These are phyloP conservation scores for Coleophoma cylindrospora DNA, from an alignment of 2,329 filamentous ascomycete species.

Conservation along the genomic window DNA sequence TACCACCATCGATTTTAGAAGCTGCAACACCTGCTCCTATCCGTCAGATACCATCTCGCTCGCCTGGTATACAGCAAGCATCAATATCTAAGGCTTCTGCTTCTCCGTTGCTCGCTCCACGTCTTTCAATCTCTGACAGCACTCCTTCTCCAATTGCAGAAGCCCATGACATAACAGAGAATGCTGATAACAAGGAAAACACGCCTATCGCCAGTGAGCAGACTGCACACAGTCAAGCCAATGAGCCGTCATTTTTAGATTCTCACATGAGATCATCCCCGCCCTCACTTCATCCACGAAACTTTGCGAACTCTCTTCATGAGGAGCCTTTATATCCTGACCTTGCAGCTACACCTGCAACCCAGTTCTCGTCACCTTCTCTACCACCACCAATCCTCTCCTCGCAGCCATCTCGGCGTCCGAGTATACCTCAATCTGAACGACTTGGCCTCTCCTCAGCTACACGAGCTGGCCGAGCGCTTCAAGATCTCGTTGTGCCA, in stretches of 20 bases:
- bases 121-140: conserved; percentile 23
- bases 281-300: conserved; percentile 20
- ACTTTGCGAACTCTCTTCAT: conserved; percentile 22
- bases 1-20: conserved; percentile 2
- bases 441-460: conserved; percentile 21
- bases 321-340: conserved; percentile 18
- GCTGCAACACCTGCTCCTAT: conserved; percentile 2
- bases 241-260: conserved; percentile 11
- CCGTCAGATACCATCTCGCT: background rate
- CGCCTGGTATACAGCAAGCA: background rate
- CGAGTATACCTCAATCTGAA: conserved; percentile 5
- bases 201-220: too few relatives aligned
- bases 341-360: conserved; percentile 22
- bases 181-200: too few relatives aligned
- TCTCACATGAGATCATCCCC: conserved; percentile 25
- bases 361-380: conserved; percentile 26
- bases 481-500: conserved; percentile 25
- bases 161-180: background rate
- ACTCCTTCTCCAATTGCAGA: conserved; percentile 21
- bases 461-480: conserved; percentile 24
- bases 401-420: conserved; percentile 8
- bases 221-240: background rate
- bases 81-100: conserved; percentile 1
- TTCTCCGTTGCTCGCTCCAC: background rate
- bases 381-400: conserved; percentile 21